These are phyloP conservation scores for Starmerella apis DNA, from an alignment of 805 yeast genomes.

Conservation along the genomic window DNA sequence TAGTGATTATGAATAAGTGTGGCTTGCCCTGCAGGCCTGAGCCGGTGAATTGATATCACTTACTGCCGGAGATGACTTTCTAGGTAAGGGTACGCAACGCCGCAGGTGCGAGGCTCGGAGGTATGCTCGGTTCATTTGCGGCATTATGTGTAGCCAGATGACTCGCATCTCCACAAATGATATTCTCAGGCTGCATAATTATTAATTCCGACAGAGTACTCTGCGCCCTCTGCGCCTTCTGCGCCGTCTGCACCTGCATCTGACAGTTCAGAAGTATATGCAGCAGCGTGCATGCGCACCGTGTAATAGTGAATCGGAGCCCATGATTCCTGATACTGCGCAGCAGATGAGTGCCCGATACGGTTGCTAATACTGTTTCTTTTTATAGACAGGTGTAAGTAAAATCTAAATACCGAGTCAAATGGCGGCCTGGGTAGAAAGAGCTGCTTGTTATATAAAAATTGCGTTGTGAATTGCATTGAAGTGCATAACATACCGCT, in stretches of 20 bases:
- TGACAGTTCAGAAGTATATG: not conserved
- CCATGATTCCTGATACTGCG: no score
- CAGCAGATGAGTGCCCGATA: no score
- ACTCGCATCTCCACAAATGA: not conserved
- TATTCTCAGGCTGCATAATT: not conserved
- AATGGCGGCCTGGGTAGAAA: no score
- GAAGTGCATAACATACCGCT: no score
- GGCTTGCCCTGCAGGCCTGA: constrained; percentile 2
- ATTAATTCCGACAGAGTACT: not conserved
- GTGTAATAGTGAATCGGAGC: no score
- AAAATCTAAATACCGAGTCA: no score
- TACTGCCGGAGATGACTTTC: not conserved
- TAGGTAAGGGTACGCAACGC: not conserved
- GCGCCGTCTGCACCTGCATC: not conserved
- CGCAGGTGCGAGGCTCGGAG: constrained; percentile 3
- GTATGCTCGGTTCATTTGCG: not conserved
- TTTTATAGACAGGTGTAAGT: no score
- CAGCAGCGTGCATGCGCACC: not conserved
- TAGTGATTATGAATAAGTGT: not conserved
- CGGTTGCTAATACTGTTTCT: no score
- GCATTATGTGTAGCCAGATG: constrained; percentile 1
- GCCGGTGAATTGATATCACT: not conserved
- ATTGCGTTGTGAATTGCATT: no score
- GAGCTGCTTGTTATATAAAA: no score
- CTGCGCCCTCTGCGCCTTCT: no score